Evolutionary conservation across 1,284 basidiomycete species (phyloP).

Genomic region (Sporisorium graminicola): DNA sequence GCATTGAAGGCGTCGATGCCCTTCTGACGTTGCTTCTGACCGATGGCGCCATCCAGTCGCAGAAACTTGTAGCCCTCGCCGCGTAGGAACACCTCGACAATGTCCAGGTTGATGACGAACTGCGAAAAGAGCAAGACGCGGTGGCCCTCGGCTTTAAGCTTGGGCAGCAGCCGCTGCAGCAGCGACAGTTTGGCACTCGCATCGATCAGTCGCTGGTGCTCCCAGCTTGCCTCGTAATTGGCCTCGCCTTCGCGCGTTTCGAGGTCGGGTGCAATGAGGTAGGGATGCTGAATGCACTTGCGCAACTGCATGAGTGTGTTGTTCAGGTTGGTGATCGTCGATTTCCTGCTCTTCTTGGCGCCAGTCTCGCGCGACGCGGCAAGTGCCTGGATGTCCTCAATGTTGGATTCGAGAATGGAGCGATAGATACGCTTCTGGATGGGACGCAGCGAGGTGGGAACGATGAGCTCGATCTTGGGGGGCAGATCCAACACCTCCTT

Average conservation of each 20-base stretch:
- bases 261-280: conserved; percentile 84
- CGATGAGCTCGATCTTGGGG: conserved; percentile 82
- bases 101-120: conserved; percentile 69
- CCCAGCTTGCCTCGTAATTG: conserved; percentile 75
- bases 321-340: conserved; percentile 53
- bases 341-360: conserved; percentile 32
- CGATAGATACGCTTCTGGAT: conserved; percentile 91
- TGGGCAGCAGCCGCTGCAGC: conserved; percentile 66
- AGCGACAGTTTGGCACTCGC: conserved; percentile 80
- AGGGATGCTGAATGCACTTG: conserved; percentile 71
- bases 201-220: conserved; percentile 83
- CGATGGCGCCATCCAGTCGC: conserved; percentile 59
- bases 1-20: conserved; percentile 91
- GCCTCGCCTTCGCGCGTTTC: conserved; percentile 75
- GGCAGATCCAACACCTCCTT: conserved; percentile 91
- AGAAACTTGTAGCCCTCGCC: conserved; percentile 67
- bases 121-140: conserved; percentile 66
- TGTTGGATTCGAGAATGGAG: conserved; percentile 52
- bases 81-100: conserved; percentile 68
- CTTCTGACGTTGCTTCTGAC: conserved; percentile 58
- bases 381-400: conserved; percentile 58
- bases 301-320: conserved; percentile 66
- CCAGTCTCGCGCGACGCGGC: conserved; percentile 30
- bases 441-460: conserved; percentile 88
- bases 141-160: conserved; percentile 67